Evolutionary conservation across 2,329 filamentous ascomycete genomes (phyloP), one percentile per base, ranked within the genome.

Genomic region (Diaporthe australafricana): DNA sequence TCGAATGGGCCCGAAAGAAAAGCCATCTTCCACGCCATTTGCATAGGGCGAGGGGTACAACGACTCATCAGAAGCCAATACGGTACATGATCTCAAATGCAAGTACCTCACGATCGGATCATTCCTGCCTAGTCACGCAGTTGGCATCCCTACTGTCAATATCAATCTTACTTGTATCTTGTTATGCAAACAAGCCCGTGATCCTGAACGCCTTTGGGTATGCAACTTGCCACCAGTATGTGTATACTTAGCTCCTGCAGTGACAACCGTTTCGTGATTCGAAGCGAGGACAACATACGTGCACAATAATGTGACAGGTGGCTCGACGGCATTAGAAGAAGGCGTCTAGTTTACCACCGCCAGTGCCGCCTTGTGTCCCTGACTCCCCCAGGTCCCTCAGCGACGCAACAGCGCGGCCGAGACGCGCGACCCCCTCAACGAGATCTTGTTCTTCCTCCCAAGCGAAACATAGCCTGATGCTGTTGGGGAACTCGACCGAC

Each of bases 381-480:
- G 22, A 27, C n/a, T 52, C 56, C 27, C 52, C 16, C n/a, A 53
- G 22, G 32, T 16, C 35, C 71, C 50, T 50, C 5, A 74, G 45
- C 16, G 71, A 56, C n/a, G 70, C 63, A 2, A 74, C 68, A 4
- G 75, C 78, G 73, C 62, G 77, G 66, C 68, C 80, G 72, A 77
- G 73, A 75, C 75, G 88, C 78, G 84, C 81, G 8, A 96, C 86
- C 0, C 93, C 94, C 77, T 95, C 92, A 0, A 84, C 86, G 20
- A 97, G 81, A 67, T 88, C 84, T 30, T 87, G 85, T 77, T 92
- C 90, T 1, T 91, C 86, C 79, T 93, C 92, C 90, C 92, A 95
- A 7, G 91, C 86, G 80, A 93, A 95, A 73, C 91, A 94, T 25
- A 95, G 79, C 48, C 93, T 85, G 30, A 95, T 81, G 63, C 88